These are phyloP conservation scores for Cystofilobasidium macerans DNA, from an alignment of 768 basidiomycete species.

Conservation along the genomic window DNA sequence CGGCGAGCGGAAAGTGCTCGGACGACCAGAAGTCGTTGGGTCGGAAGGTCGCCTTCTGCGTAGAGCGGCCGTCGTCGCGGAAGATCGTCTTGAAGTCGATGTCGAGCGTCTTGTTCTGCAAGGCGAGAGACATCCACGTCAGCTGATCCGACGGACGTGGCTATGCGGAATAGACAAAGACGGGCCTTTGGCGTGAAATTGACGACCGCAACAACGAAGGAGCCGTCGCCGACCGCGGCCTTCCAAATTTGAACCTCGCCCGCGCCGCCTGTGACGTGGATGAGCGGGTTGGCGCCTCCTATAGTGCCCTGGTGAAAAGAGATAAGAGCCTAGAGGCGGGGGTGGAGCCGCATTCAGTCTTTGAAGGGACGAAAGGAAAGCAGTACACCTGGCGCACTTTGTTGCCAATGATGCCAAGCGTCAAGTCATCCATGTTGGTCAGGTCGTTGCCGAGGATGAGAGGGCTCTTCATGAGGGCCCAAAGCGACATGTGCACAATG, in stretches of 20 bases:
- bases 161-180: no score
- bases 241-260: slow-evolving; percentile 20
- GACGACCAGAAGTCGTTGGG: slow-evolving; percentile 18
- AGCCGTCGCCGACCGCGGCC: slow-evolving; percentile 2
- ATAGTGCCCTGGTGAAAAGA: slow-evolving; percentile 5
- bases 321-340: neutral
- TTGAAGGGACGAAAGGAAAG: no score
- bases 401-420: slow-evolving; percentile 15
- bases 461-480: slow-evolving; percentile 39
- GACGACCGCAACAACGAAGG: slow-evolving; percentile 14
- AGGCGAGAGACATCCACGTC: neutral
- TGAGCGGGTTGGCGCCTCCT: neutral
- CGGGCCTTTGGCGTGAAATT: slow-evolving; percentile 14
- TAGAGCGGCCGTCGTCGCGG: slow-evolving; percentile 6
- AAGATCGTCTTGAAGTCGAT: slow-evolving; percentile 16
- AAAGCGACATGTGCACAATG: slow-evolving; percentile 36
- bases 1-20: slow-evolving; percentile 3
- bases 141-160: no score
- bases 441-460: slow-evolving; percentile 43
- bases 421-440: slow-evolving; percentile 34
- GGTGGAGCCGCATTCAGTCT: neutral
- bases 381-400: neutral
- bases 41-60: neutral
- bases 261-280: neutral
- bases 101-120: slow-evolving; percentile 12